phyloP scores from a whole-genome alignment of 495 filamentous ascomycete species.

The Hypoxylon trugodes region DNA sequence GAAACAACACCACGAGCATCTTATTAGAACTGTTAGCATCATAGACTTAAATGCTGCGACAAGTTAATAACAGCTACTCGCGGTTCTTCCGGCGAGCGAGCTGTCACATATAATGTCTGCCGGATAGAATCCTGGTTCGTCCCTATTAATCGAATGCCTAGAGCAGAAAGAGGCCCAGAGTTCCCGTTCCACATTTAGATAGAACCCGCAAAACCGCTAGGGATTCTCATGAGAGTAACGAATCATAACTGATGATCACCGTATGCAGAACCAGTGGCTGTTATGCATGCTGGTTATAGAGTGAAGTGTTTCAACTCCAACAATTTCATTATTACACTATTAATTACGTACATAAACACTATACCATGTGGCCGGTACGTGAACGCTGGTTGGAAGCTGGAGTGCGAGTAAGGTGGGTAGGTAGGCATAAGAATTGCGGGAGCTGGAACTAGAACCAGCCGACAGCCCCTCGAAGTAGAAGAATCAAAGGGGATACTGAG shows the following conservation, averaged over 20 bases:
- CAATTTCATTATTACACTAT: background rate
- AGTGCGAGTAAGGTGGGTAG: background rate
- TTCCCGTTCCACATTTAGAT: slow-evolving; percentile 1
- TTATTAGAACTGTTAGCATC: no score
- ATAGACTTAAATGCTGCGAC: no score
- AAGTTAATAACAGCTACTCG: no score
- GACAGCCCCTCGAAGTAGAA: no score
- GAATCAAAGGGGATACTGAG: no score
- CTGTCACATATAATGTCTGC: no score
- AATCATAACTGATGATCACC: slow-evolving; percentile 5
- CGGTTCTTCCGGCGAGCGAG: no score
- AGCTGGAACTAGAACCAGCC: no score
- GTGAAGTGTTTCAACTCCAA: background rate
- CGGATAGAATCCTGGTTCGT: background rate
- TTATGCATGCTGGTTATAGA: slow-evolving; percentile 14
- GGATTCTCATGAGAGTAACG: background rate
- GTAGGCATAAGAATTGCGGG: no score
- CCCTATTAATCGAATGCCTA: background rate
- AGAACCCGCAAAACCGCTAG: background rate
- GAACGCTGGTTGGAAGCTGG: background rate
- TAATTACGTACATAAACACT: slow-evolving; percentile 17
- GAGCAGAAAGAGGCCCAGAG: background rate
- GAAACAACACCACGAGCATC: no score
- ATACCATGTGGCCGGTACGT: background rate
- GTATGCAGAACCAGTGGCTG: slow-evolving; percentile 2